A percentile compares a stretch with the other conserved stretches of the same genome.
These are phyloP conservation scores for Ogataea methanolica DNA, from an alignment of 805 yeast genomes.

Conservation along the genomic window DNA sequence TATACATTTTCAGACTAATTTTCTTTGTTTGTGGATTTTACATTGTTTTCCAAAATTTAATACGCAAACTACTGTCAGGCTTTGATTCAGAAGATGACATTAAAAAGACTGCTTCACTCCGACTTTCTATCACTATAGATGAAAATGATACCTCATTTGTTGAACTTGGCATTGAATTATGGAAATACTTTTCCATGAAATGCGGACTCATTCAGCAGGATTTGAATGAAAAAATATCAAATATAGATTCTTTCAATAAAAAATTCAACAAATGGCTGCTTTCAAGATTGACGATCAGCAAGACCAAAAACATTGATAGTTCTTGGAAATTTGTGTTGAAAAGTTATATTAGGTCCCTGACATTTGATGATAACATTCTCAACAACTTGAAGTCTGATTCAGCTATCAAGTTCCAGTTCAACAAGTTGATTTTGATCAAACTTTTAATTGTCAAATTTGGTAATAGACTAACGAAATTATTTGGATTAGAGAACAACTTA, in stretches of 20 bases:
- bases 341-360: slow-evolving; percentile 12
- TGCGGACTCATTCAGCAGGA: slow-evolving; percentile 8
- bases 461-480: slow-evolving; percentile 2
- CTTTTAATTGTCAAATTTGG: slow-evolving; percentile 17
- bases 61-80: not conserved
- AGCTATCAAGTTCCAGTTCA: slow-evolving; percentile 21
- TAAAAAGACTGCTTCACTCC: not conserved
- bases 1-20: slow-evolving; percentile 10
- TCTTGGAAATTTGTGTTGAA: slow-evolving; percentile 13
- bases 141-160: slow-evolving; percentile 1
- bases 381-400: slow-evolving; percentile 10
- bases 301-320: not conserved
- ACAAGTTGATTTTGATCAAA: slow-evolving; percentile 17
- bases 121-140: not conserved
- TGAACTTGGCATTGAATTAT: slow-evolving; percentile 5
- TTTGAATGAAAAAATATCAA: slow-evolving; percentile 8
- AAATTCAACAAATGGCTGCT: slow-evolving; percentile 11
- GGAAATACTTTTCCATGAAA: slow-evolving; percentile 8
- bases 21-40: slow-evolving; percentile 20
- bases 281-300: slow-evolving; percentile 8
- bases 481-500: slow-evolving; percentile 9
- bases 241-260: slow-evolving; percentile 10
- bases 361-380: slow-evolving; percentile 9
- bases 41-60: slow-evolving; percentile 12
- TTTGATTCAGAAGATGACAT: slow-evolving; percentile 2